Conservation (phyloP, 768 basidiomycete genomes). For the Podaxis rugospora region DNA sequence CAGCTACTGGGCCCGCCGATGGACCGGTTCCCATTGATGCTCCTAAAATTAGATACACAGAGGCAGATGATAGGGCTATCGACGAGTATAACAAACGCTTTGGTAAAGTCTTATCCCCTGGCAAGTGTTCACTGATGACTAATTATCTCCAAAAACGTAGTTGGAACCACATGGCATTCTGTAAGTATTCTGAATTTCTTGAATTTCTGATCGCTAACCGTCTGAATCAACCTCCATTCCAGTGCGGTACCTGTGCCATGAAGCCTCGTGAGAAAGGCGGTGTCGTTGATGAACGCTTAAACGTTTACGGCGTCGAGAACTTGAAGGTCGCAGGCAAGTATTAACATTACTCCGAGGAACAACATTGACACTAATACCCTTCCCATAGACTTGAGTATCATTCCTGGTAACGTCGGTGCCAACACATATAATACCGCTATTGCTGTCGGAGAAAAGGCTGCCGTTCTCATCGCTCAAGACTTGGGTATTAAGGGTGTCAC, state of each 20-base stretch:
- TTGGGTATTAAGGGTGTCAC: conserved; percentile 22
- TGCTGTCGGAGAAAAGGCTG: conserved; percentile 59
- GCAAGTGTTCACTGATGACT: not conserved
- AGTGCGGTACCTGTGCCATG: conserved; percentile 70
- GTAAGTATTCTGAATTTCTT: conserved; percentile 19
- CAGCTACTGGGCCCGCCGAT: conserved; percentile 18
- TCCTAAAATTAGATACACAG: conserved; percentile 35
- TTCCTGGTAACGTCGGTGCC: conserved; percentile 34
- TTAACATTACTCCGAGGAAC: not conserved
- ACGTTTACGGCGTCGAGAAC: conserved; percentile 55
- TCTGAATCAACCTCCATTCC: not conserved
- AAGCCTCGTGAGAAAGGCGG: conserved; percentile 53
- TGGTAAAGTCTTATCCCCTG: conserved; percentile 19
- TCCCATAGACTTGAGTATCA: conserved; percentile 31
- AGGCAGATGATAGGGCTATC: conserved; percentile 38
- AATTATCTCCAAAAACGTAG: conserved; percentile 16
- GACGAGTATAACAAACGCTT: conserved; percentile 31
- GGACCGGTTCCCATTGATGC: conserved; percentile 28
- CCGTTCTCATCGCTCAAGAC: conserved; percentile 56
- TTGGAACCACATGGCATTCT: conserved; percentile 43
- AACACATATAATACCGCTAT: conserved; percentile 40
- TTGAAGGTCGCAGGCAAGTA: conserved; percentile 54
- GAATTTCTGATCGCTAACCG: not conserved
- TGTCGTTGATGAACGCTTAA: conserved; percentile 58
- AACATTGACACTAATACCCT: not conserved